Base-by-base conservation (phyloP, 768 basidiomycete species). In the Rubroboletus satanas region DNA sequence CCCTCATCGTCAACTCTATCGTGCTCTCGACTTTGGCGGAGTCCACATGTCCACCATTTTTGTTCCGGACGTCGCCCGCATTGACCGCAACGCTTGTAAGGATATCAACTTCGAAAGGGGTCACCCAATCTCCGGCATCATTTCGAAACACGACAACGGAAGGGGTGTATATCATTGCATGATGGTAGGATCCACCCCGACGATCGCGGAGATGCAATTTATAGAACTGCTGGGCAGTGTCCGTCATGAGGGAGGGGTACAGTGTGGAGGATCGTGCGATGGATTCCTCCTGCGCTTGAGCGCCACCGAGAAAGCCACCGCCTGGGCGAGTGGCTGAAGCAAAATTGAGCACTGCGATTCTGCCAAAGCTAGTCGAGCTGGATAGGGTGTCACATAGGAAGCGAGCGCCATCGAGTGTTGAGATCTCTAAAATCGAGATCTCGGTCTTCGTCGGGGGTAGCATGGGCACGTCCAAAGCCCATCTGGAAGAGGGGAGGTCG, bases 221-320 rank as follows among this genome's bases (percentile, higher is more conserved):
- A 66, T 92, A 88, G 71, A 88, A 91, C 38, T 77, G 74, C 42
- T 79, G 72, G 0, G 81, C 84, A 6, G 73, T 74, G 15, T 69
- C 66, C 10, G 83, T 80, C 63, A 77, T 75, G 52, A 91, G 83
- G 9, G 83, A 78, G 1, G 79, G 73, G 59, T 84, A 88, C 7
- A 92, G 71, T 6, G 84, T 86, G 11, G 88, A 89, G 5, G 87
- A 81, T 39, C 89, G 83, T 11, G 89, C 88, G 61, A 92, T 79
- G 36, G 84, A 84, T 67, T 92, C 89, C 67, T 92, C 90, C 62
- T 92, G 89, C 2, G 90, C 89, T 55, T 83, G 81, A 0, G 87
- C 82, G 15, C 89, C 90, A 52, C 69, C 76, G 54, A 80, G 76
- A 69, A 92, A 90, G 7, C 90, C 90, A 4, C 90, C 88, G 2